Evolutionary conservation across 768 basidiomycete genomes (phyloP).

Genomic region (Hortiboletus flavorubellus): DNA sequence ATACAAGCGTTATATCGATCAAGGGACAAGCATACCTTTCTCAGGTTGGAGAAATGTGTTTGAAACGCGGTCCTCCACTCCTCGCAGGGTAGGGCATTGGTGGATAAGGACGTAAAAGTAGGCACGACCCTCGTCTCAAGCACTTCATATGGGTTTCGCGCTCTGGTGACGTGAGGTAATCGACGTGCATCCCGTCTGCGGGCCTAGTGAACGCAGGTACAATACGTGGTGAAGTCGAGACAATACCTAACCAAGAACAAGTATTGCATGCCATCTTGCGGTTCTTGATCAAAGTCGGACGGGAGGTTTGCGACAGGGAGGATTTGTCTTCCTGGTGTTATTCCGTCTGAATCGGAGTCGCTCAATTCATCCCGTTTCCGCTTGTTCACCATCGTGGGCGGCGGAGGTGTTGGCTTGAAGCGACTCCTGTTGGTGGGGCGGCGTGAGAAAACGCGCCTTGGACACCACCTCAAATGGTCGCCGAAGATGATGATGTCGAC

Average conservation of each 20-base stretch:
- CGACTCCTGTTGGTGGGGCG: background rate
- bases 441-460: constrained; percentile 20
- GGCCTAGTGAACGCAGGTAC: constrained; percentile 6
- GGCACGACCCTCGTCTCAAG: constrained; percentile 27
- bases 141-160: constrained; percentile 62
- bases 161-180: constrained; percentile 65
- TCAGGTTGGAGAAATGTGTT: constrained; percentile 60
- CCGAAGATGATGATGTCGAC: constrained; percentile 62
- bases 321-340: constrained; percentile 62
- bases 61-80: constrained; percentile 65
- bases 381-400: constrained; percentile 37
- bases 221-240: background rate
- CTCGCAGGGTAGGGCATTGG: constrained; percentile 52
- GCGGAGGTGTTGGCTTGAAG: background rate
- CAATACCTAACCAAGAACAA: constrained; percentile 75
- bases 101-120: constrained; percentile 15
- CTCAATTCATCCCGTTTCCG: constrained; percentile 52
- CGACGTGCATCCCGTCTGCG: constrained; percentile 66
- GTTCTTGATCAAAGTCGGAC: constrained; percentile 59
- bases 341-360: constrained; percentile 59
- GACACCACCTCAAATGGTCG: constrained; percentile 19
- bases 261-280: constrained; percentile 74
- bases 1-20: background rate
- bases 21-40: constrained; percentile 39
- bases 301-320: constrained; percentile 81